A percentile compares a stretch with the other conserved stretches of the same genome.
Evolutionary conservation across 331 rosid species (phyloP).

Genomic region (Spiraea crenata): DNA sequence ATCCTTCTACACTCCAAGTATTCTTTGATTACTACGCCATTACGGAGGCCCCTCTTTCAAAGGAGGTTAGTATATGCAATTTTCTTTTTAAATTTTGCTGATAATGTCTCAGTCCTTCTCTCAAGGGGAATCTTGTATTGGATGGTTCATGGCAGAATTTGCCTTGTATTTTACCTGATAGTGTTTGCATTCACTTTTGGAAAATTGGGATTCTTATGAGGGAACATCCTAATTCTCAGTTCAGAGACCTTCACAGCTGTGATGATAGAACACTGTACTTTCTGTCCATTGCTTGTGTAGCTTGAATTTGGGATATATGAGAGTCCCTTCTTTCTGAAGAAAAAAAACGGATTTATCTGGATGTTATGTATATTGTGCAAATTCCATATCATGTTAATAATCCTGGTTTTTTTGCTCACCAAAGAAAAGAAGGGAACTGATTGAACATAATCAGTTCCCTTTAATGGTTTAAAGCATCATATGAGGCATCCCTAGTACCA

Average conservation of each 20-base stretch:
- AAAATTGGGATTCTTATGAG: neutral
- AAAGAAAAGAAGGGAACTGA: neutral
- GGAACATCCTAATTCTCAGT: neutral
- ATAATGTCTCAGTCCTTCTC: neutral
- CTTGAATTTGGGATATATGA: too few relatives aligned
- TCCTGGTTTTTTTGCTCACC: neutral
- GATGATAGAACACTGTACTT: neutral
- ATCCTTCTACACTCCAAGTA: constrained; percentile 82
- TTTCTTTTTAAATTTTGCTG: neutral
- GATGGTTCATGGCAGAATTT: neutral
- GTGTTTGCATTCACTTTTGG: neutral
- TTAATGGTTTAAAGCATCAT: neutral
- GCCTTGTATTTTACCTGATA: neutral
- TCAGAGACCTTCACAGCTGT: neutral
- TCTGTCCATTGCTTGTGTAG: neutral
- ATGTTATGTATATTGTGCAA: neutral
- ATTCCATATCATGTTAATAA: neutral
- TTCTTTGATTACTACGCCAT: constrained; percentile 90
- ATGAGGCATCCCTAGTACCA: neutral
- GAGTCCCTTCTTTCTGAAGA: neutral
- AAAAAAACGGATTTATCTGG: neutral
- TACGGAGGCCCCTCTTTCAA: constrained; percentile 90
- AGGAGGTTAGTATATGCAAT: constrained; percentile 66
- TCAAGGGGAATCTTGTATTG: neutral
- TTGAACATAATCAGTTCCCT: too few relatives aligned